Conservation (phyloP, 2,329 filamentous ascomycete species). For the Fusarium sarcochroum region DNA sequence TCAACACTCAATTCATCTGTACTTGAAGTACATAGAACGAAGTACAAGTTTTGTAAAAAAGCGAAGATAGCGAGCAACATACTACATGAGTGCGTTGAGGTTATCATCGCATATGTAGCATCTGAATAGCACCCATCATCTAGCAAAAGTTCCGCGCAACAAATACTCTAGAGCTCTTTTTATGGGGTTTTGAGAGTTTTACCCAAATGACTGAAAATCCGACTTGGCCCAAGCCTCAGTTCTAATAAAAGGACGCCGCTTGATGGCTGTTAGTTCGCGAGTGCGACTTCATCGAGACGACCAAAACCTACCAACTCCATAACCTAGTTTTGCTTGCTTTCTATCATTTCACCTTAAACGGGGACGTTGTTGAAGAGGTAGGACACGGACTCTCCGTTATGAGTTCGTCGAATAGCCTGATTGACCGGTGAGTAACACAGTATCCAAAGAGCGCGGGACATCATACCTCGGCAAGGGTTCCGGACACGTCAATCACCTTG, state of each 20-base stretch:
- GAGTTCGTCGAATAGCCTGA: slow-evolving; percentile 76
- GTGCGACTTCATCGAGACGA: slow-evolving; percentile 3
- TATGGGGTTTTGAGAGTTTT: slow-evolving; percentile 36
- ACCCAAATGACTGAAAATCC: slow-evolving; percentile 28
- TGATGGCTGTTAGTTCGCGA: slow-evolving; percentile 29
- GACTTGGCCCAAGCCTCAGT: slow-evolving; percentile 35
- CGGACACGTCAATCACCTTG: slow-evolving; percentile 92
- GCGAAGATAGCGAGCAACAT: slow-evolving; percentile 10
- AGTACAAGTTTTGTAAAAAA: slow-evolving; percentile 13
- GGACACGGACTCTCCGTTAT: slow-evolving; percentile 75
- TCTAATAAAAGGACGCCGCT: slow-evolving; percentile 45
- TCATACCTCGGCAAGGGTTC: slow-evolving; percentile 77
- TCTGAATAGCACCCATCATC: slow-evolving; percentile 10
- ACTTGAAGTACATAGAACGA: slow-evolving; percentile 4
- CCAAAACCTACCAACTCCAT: slow-evolving; percentile 46
- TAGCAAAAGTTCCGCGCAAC: slow-evolving; percentile 17
- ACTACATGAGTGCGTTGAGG: slow-evolving; percentile 13
- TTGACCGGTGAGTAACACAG: slow-evolving; percentile 18
- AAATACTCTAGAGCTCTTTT: slow-evolving; percentile 32
- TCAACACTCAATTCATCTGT: slow-evolving; percentile 11
- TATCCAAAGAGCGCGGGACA: not conserved
- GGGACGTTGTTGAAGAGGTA: slow-evolving; percentile 79
- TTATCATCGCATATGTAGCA: slow-evolving; percentile 10
- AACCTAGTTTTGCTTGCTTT: slow-evolving; percentile 34
- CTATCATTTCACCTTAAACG: slow-evolving; percentile 51